phyloP scores from a whole-genome alignment of 2,329 filamentous ascomycete genomes.

The Xylariaceae sp. region DNA sequence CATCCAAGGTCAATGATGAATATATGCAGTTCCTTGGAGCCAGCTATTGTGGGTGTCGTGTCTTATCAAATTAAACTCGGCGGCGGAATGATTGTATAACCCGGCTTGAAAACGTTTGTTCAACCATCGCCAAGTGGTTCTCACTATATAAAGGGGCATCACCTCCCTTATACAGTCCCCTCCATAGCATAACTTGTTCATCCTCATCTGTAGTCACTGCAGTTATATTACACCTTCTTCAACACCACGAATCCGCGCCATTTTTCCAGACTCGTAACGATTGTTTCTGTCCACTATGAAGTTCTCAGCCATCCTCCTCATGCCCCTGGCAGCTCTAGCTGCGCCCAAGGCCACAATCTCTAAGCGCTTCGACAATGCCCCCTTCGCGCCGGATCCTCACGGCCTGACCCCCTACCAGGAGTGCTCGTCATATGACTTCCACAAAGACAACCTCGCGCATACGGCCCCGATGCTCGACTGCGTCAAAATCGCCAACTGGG shows the following conservation, averaged over 20 bases:
- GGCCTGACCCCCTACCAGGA: neutral
- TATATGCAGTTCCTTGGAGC: no score
- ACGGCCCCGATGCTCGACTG: conserved; percentile 23
- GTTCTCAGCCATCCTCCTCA: conserved; percentile 11
- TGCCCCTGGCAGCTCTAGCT: conserved; percentile 19
- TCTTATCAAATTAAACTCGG: no score
- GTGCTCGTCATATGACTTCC: conserved; percentile 9
- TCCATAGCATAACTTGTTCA: no score
- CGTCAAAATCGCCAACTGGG: conserved; percentile 22
- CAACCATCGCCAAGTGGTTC: neutral
- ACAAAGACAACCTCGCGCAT: conserved; percentile 2
- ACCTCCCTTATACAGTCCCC: neutral
- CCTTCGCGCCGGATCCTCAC: conserved; percentile 14
- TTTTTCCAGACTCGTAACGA: no score
- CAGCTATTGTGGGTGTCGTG: no score
- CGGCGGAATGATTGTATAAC: no score
- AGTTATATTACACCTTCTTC: no score
- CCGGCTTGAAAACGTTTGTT: no score
- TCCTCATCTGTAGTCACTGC: neutral
- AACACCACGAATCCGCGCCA: no score
- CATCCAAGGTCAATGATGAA: no score
- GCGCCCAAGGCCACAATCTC: neutral
- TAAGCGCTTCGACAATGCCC: conserved; percentile 1
- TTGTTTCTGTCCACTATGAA: no score
- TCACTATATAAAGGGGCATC: neutral